A percentile compares a stretch with the other conserved stretches of the same genome.
phyloP scores from a whole-genome alignment of 371 early-diverging fungal genomes.

The Dipsacomyces acuminosporus region DNA sequence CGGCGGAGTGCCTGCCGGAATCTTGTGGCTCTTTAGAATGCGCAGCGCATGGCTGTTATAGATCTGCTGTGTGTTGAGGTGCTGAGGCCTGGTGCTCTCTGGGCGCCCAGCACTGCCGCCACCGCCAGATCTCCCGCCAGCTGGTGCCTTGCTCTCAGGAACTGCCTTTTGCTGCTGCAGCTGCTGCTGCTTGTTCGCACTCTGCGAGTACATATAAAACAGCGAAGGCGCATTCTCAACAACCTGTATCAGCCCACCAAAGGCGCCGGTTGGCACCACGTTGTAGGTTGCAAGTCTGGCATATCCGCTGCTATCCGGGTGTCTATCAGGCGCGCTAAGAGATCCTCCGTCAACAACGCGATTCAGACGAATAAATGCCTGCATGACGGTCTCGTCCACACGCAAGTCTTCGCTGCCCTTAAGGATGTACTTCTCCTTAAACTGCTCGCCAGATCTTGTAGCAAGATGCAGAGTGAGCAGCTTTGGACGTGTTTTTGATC shows the following conservation, averaged over 20 bases:
- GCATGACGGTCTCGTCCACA: slow-evolving; percentile 41
- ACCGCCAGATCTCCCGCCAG: neutral
- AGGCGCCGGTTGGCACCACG: slow-evolving; percentile 87
- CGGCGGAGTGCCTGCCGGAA: slow-evolving; percentile 8
- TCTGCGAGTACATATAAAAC: slow-evolving; percentile 55
- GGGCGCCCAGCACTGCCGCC: too few relatives aligned
- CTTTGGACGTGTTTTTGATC: slow-evolving; percentile 37
- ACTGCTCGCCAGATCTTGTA: neutral
- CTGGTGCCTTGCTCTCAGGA: neutral
- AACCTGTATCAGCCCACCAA: slow-evolving; percentile 96
- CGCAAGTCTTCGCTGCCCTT: slow-evolving; percentile 48
- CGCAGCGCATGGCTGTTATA: slow-evolving; percentile 11
- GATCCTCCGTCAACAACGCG: slow-evolving; percentile 10
- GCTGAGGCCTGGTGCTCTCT: neutral
- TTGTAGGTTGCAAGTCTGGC: slow-evolving; percentile 50
- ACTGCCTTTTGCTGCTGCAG: too few relatives aligned
- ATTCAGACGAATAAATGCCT: slow-evolving; percentile 28
- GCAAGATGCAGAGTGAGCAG: slow-evolving; percentile 15
- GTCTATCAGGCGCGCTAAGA: slow-evolving; percentile 41
- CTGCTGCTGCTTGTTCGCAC: too few relatives aligned
- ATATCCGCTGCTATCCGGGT: too few relatives aligned
- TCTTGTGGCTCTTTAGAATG: slow-evolving; percentile 49
- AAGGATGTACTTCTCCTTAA: slow-evolving; percentile 29
- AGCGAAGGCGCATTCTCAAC: slow-evolving; percentile 75
- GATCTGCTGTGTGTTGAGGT: slow-evolving; percentile 9